Conservation (phyloP, 225 moss, liverwort and hornwort species). For the Bryum argenteum region DNA sequence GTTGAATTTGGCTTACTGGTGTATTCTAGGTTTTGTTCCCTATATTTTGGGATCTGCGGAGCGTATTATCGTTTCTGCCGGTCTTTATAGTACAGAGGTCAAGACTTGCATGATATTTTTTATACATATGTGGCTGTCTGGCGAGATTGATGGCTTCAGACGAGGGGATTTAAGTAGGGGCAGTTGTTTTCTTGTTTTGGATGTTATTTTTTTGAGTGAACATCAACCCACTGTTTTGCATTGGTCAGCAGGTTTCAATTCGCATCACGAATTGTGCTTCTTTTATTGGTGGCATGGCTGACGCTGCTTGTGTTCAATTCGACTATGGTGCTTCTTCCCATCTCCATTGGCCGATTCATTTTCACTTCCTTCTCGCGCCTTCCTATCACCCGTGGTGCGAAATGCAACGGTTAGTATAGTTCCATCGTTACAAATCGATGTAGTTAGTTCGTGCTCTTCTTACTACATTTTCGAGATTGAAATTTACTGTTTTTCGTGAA, state of each 20-base stretch:
- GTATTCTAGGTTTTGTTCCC: background rate
- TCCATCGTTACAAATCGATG: background rate
- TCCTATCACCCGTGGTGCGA: slow-evolving; percentile 84
- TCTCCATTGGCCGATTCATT: slow-evolving; percentile 84
- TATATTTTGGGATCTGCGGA: background rate
- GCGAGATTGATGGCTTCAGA: background rate
- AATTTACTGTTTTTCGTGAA: background rate
- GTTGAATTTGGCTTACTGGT: background rate
- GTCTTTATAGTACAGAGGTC: background rate
- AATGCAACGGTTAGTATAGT: slow-evolving; percentile 84
- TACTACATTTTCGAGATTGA: slow-evolving; percentile 1
- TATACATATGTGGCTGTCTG: slow-evolving; percentile 8
- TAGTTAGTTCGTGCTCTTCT: slow-evolving; percentile 12
- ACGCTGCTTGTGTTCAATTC: slow-evolving; percentile 83
- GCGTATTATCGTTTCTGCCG: slow-evolving; percentile 3
- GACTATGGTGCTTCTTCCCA: slow-evolving; percentile 82
- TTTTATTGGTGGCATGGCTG: slow-evolving; percentile 83
- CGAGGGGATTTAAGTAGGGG: background rate
- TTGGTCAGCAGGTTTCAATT: slow-evolving; percentile 71
- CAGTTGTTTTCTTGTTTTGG: background rate
- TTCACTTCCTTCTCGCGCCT: slow-evolving; percentile 81
- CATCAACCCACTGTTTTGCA: background rate
- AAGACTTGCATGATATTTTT: background rate
- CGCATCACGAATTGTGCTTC: slow-evolving; percentile 70
- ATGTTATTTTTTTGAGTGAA: background rate